Conservation (phyloP, 768 basidiomycete species). For the Inosperma sp. region DNA sequence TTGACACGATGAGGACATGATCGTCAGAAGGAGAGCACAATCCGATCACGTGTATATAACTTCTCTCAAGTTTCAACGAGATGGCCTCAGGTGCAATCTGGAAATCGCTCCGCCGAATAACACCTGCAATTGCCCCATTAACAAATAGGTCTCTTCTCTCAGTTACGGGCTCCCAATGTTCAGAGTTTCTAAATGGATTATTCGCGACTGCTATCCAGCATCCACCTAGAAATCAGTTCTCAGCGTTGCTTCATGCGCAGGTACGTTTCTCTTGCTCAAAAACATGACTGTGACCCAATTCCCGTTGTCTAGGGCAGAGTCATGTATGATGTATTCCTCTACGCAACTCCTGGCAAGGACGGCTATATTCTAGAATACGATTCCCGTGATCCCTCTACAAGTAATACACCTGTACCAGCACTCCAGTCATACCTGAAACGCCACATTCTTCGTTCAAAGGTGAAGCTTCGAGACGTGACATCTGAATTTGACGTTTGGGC, state of each 20-base stretch:
- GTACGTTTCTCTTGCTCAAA: conserved; percentile 34
- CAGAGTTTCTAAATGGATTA: conserved; percentile 79
- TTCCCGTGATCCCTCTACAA: conserved; percentile 36
- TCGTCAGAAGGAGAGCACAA: background rate
- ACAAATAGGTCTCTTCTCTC: conserved; percentile 66
- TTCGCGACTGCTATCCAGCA: conserved; percentile 48
- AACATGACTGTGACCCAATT: conserved; percentile 13
- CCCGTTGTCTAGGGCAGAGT: conserved; percentile 67
- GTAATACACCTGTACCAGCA: conserved; percentile 55
- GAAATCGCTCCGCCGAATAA: conserved; percentile 41
- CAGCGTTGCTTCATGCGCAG: conserved; percentile 76
- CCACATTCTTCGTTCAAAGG: conserved; percentile 84
- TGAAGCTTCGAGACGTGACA: conserved; percentile 74
- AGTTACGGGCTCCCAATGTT: conserved; percentile 74
- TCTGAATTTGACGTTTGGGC: conserved; percentile 79
- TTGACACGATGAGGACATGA: conserved; percentile 80
- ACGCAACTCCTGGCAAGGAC: conserved; percentile 43
- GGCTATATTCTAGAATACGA: conserved; percentile 75
- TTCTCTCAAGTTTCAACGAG: conserved; percentile 4
- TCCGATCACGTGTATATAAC: conserved; percentile 1
- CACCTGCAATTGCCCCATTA: conserved; percentile 57
- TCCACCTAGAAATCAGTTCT: conserved; percentile 47
- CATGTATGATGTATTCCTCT: conserved; percentile 84
- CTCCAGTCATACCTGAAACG: conserved; percentile 73
- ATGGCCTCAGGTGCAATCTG: conserved; percentile 40